Evolutionary conservation across 2,329 filamentous ascomycete species (phyloP).

Genomic region (Neoscytalidium dimidiatum): DNA sequence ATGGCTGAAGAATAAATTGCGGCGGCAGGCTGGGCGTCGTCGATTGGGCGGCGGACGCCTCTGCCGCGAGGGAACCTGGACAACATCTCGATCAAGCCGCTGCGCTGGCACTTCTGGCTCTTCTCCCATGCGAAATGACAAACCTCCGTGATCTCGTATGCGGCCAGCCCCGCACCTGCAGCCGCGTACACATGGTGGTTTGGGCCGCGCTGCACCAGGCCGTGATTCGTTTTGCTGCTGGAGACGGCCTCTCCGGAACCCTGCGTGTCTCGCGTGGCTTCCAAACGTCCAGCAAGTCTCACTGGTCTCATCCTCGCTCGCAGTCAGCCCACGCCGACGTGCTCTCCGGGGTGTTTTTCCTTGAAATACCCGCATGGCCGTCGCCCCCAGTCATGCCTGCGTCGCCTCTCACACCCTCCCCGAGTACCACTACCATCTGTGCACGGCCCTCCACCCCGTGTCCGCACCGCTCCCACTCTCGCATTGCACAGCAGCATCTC

Average conservation of each 20-base stretch:
- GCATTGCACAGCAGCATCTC: conserved; percentile 7
- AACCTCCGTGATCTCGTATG: neutral
- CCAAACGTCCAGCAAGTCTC: conserved; percentile 8
- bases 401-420: neutral
- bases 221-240: conserved; percentile 9
- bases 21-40: neutral
- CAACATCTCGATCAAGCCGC: neutral
- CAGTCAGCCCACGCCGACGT: neutral
- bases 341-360: neutral
- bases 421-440: neutral
- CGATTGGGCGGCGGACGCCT: neutral
- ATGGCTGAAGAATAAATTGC: conserved; percentile 3
- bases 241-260: neutral
- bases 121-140: neutral
- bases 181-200: neutral
- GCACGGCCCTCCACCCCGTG: neutral
- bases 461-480: neutral
- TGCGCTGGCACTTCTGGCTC: no score
- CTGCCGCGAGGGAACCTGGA: neutral
- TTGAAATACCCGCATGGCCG: conserved; percentile 6
- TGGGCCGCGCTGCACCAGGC: neutral
- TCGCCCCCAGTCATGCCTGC: conserved; percentile 7
- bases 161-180: conserved; percentile 12
- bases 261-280: conserved; percentile 18
- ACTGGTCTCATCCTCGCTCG: conserved; percentile 7